A percentile compares a stretch with the other conserved stretches of the same genome.
Conservation (phyloP, 805 yeast species). For the Schwanniomyces sp. region DNA sequence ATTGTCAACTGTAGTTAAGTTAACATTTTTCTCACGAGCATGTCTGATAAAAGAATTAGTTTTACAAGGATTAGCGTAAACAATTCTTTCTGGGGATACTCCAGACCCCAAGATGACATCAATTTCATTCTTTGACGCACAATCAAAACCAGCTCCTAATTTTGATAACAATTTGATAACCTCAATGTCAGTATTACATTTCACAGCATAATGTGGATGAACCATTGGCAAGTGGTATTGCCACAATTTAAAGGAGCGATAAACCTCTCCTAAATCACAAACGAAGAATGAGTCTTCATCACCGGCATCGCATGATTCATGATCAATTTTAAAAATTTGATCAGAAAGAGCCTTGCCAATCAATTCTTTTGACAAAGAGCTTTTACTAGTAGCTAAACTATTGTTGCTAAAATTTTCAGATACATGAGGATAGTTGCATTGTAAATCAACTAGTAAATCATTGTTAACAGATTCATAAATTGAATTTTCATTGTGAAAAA, state of each 20-base stretch:
- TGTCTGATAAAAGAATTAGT: constrained; percentile 76
- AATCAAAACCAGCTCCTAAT: constrained; percentile 81
- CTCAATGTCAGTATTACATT: constrained; percentile 76
- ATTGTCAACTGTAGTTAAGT: constrained; percentile 87
- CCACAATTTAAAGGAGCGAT: constrained; percentile 68
- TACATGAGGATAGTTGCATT: background rate
- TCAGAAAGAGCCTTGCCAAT: constrained; percentile 40
- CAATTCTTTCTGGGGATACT: constrained; percentile 62
- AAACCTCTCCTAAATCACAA: constrained; percentile 77
- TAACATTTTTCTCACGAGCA: constrained; percentile 57
- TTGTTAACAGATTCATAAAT: constrained; percentile 3
- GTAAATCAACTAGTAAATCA: background rate
- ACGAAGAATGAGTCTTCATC: constrained; percentile 87
- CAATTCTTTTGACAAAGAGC: constrained; percentile 6
- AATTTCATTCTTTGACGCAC: constrained; percentile 89
- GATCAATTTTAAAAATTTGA: constrained; percentile 48
- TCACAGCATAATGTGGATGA: constrained; percentile 90
- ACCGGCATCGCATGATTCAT: constrained; percentile 64
- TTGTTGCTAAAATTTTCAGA: background rate
- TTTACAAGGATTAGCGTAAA: constrained; percentile 95
- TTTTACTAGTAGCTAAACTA: background rate
- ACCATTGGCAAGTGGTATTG: constrained; percentile 62
- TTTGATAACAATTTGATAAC: constrained; percentile 58
- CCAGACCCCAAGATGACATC: constrained; percentile 63
- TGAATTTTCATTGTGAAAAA: constrained; percentile 9